These are phyloP conservation scores for Botrytis porri DNA, from an alignment of 2,329 filamentous ascomycete genomes.

Conservation along the genomic window DNA sequence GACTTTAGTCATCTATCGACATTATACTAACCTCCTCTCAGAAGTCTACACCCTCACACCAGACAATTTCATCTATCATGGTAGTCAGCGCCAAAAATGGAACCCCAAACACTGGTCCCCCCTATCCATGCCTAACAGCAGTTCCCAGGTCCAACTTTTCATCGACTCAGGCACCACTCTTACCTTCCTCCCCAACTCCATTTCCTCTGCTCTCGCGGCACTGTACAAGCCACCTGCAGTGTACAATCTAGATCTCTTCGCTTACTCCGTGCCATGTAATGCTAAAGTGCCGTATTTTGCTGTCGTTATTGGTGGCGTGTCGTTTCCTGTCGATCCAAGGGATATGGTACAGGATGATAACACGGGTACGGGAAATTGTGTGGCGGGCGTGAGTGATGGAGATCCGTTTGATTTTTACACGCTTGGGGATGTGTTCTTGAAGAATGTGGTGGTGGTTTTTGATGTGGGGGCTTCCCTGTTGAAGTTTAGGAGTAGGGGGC, in stretches of 20 bases:
- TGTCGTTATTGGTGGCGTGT: constrained; percentile 23
- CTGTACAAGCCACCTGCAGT: constrained; percentile 21
- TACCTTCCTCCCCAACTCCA: constrained; percentile 18
- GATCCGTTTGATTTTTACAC: constrained; percentile 44
- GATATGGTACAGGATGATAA: constrained; percentile 26
- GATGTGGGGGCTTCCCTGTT: constrained; percentile 48
- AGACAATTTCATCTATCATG: constrained; percentile 20
- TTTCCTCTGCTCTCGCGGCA: constrained; percentile 20
- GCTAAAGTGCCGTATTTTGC: constrained; percentile 24
- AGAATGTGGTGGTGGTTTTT: constrained; percentile 50
- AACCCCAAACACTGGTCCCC: neutral
- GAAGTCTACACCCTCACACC: constrained; percentile 24
- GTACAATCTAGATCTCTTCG: neutral
- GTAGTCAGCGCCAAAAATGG: neutral
- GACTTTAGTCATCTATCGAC: neutral
- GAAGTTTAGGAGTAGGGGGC: constrained; percentile 37
- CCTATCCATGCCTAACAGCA: neutral
- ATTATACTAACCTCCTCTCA: neutral
- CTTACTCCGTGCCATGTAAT: constrained; percentile 22
- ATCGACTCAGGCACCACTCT: constrained; percentile 25
- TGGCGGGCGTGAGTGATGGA: constrained; percentile 26
- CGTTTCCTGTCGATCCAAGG: constrained; percentile 20
- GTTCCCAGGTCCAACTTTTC: constrained; percentile 3
- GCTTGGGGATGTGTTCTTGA: constrained; percentile 50
- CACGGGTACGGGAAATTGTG: constrained; percentile 13